Evolutionary conservation across 208 protist species (phyloP), one percentile per base, ranked within the genome.

Genomic region (Trypanosoma conorhini): DNA sequence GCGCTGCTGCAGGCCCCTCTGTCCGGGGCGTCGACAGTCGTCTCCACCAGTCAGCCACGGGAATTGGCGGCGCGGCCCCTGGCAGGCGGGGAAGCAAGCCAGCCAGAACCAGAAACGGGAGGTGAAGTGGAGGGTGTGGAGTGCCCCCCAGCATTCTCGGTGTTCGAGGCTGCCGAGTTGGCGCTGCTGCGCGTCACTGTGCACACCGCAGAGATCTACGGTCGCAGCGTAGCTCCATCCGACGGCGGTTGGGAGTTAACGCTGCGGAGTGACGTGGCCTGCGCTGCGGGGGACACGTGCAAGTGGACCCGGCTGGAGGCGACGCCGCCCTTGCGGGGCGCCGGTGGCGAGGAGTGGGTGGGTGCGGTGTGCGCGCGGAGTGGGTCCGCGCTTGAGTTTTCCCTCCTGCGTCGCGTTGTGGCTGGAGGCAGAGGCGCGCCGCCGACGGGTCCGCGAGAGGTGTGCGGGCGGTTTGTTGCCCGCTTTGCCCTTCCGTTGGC

Each of bases 321-420:
- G 28, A 19, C 1, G 13, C 5, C 5, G 8, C 12, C 10, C 21
- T 38, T 48, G n/a, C 15, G 8, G 24, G 66, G 62, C 42, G 50
- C 28, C 21, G 17, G 3, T 46, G 33, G 30, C 5, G 48, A 35
- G 10, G 55, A 35, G 22, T 70, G 65, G 65, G 10, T 33, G 8
- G 24, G 65, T 46, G 1, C 51, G 17, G 24, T 70, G 28, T 70
- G 65, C 55, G 65, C 28, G 40, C 24, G 55, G 56, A 70, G 61
- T 22, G 31, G 24, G 8, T 62, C 38, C 1, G 31, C 48, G 55
- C 24, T 62, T 7, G 56, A 62, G 30, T 26, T 70, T 24, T 54
- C 42, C 17, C 15, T 26, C 12, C 4, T 70, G 17, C 54, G 35
- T 40, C 63, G 63, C n/a, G 33, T 46, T 26, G 31, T 26, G 31